phyloP scores from a whole-genome alignment of 768 basidiomycete species.

The Phallus indusiatus region DNA sequence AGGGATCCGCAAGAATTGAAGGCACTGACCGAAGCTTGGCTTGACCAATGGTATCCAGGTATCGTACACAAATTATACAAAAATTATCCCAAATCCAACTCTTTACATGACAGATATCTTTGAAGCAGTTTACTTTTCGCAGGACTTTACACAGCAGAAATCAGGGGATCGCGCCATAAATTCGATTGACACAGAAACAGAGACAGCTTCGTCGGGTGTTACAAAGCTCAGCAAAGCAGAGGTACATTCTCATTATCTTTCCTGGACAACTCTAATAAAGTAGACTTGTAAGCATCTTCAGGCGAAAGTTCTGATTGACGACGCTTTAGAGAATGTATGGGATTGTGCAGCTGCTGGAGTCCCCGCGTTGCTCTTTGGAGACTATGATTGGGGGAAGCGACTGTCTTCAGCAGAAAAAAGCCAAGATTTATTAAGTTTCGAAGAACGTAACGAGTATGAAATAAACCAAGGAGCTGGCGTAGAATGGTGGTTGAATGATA shows the following conservation, averaged over 20 bases:
- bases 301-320: slow-evolving; percentile 65
- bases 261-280: neutral
- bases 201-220: no score
- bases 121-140: slow-evolving; percentile 59
- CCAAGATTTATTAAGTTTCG: slow-evolving; percentile 44
- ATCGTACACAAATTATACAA: neutral
- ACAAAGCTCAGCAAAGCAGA: slow-evolving; percentile 60
- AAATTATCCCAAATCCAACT: neutral
- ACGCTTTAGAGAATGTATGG: slow-evolving; percentile 70
- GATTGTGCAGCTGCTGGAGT: slow-evolving; percentile 45
- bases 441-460: slow-evolving; percentile 24
- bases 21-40: slow-evolving; percentile 57
- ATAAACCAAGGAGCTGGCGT: slow-evolving; percentile 36
- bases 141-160: slow-evolving; percentile 42
- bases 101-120: slow-evolving; percentile 32
- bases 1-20: slow-evolving; percentile 39
- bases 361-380: slow-evolving; percentile 62
- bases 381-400: slow-evolving; percentile 68
- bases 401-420: slow-evolving; percentile 36
- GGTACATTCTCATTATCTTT: slow-evolving; percentile 22
- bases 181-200: no score
- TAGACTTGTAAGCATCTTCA: slow-evolving; percentile 58
- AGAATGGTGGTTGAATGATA: slow-evolving; percentile 45
- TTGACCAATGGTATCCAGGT: slow-evolving; percentile 57
- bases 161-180: no score